A percentile compares a stretch with the other conserved stretches of the same genome.
phyloP scores from a whole-genome alignment of 495 filamentous ascomycete genomes.

The Xylaria castorea region DNA sequence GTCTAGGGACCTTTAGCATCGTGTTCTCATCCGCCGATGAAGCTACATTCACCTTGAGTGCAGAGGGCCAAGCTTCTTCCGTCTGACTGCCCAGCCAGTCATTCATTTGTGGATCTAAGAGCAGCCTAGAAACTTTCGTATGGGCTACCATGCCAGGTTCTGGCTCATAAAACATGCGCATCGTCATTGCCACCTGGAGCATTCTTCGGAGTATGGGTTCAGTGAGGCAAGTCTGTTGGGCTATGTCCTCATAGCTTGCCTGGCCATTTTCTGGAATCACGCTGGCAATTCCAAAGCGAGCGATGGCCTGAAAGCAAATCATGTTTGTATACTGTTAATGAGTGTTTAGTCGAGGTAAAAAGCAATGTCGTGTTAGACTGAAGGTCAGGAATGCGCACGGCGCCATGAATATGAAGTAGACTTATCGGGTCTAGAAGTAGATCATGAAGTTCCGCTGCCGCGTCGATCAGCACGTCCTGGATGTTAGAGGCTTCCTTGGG shows the following conservation, averaged over 20 bases:
- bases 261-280: constrained; percentile 41
- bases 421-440: background rate
- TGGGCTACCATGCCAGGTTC: constrained; percentile 27
- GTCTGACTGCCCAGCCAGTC: constrained; percentile 43
- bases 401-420: background rate
- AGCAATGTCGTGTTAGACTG: background rate
- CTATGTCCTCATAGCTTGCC: constrained; percentile 42
- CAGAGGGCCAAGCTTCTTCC: constrained; percentile 33
- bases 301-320: constrained; percentile 44
- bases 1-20: constrained; percentile 21
- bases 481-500: background rate
- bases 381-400: background rate
- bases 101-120: constrained; percentile 36
- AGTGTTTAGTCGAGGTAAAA: background rate
- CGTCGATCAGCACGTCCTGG: background rate
- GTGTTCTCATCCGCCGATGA: background rate
- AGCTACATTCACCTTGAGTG: constrained; percentile 15
- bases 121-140: constrained; percentile 43
- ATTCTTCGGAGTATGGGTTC: constrained; percentile 44
- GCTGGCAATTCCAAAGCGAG: constrained; percentile 43
- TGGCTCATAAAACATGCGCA: constrained; percentile 55
- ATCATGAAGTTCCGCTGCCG: constrained; percentile 6
- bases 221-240: constrained; percentile 30
- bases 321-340: constrained; percentile 31
- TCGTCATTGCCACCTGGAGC: constrained; percentile 54